These are phyloP conservation scores for Balamuthia mandrillaris DNA, from an alignment of 208 protist species.

Conservation along the genomic window DNA sequence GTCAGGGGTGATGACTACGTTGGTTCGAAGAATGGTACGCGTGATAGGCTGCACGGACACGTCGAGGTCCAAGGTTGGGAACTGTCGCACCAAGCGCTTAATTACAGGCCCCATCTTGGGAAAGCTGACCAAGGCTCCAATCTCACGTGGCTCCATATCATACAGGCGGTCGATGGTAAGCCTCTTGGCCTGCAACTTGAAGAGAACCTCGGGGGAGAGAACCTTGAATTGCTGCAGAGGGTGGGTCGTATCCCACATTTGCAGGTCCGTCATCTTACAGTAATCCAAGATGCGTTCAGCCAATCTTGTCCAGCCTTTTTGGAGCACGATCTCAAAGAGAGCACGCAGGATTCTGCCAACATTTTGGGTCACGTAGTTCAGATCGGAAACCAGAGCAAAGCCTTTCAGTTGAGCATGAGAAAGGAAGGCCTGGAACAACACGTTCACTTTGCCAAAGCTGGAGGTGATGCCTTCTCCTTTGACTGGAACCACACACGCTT, in stretches of 20 bases:
- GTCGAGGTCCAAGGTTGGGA: conserved; percentile 84
- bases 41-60: conserved; percentile 95
- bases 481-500: not conserved
- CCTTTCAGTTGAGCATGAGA: conserved; percentile 78
- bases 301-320: conserved; percentile 64
- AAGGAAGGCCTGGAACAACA: conserved; percentile 95
- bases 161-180: conserved; percentile 58
- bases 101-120: conserved; percentile 74
- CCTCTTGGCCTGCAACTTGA: conserved; percentile 15
- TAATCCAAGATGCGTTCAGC: conserved; percentile 54
- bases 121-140: conserved; percentile 57
- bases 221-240: conserved; percentile 55
- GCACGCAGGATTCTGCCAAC: conserved; percentile 85
- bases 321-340: conserved; percentile 94
- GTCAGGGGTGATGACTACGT: conserved; percentile 77
- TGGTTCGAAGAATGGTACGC: conserved; percentile 80
- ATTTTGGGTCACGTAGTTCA: conserved; percentile 93
- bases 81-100: conserved; percentile 75
- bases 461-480: conserved; percentile 67
- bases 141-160: conserved; percentile 70
- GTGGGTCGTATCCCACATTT: conserved; percentile 80
- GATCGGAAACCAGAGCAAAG: conserved; percentile 83
- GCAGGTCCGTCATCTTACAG: conserved; percentile 80
- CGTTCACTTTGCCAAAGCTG: conserved; percentile 81
- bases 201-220: conserved; percentile 38